Base-by-base conservation (phyloP, 148 eudicot species). In the Fagopyrum esculentum region DNA sequence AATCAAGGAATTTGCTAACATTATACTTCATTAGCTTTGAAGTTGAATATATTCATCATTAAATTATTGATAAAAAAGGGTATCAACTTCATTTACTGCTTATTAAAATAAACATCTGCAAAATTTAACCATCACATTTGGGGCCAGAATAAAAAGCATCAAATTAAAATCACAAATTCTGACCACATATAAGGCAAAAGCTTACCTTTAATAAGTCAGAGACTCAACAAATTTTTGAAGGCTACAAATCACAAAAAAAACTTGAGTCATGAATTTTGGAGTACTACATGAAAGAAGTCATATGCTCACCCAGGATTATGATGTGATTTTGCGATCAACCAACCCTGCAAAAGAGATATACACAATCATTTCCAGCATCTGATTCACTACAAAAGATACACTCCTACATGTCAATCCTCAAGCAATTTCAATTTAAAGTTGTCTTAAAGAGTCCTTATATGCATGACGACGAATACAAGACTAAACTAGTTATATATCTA, bases 261-360 rank as follows among this genome's bases (percentile, higher is more conserved):
- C 26, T 22, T 22, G 26, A 22, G 26, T 22, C 26, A 22, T 22
- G 26, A 0, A 22, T 22, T 22, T 22, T 22, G 6, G 26, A 29
- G 17, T 12, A 66, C 45, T 66, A 40, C 76, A 77, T 15, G 47
- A 77, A 80, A 79, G 86, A 22, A 94, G 81, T 60, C 97, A 22
- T 22, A 94, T 51, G 97, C 96, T 78, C 89, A 82, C 46, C 99
- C 99, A 26, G 99, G 99, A 90, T 92, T 92, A 69, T 92, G 93
- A 80, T 87, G 91, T 45, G 96, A 92, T 74, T 89, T 96, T 8
- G 96, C 92, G 97, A 95, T 92, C 75, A 92, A 85, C 99, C 97
- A 95, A 10, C 99, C 99, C 97, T 95, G 88, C 77, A 78, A 76
- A 30, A 78, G 6, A 48, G 9, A 63, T 60, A 9, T 26, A 57